Base-by-base conservation (phyloP, 805 yeast species). In the Babjeviella inositovora region DNA sequence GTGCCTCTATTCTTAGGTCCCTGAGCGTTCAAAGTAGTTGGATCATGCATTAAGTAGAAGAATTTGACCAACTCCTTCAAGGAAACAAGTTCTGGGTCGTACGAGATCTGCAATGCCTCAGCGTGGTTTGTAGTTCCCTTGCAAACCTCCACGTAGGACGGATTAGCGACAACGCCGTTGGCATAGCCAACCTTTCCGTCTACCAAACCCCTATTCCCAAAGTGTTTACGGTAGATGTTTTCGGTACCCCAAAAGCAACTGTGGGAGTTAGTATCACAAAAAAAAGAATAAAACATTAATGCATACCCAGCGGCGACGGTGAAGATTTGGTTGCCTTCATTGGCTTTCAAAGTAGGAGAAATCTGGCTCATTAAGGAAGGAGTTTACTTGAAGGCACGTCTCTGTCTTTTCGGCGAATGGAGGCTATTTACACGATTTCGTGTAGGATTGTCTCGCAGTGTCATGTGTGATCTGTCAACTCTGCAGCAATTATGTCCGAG, bases 161-260 rank as follows among this genome's bases (percentile, higher is more conserved):
- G 82, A 19, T 47, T 38, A 1, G 34, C 22, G 2, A 54, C 49
- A 11, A 34, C 29, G 7, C 97, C 97, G 32, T 90, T 92, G 21
- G 93, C 79, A 46, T 73, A 90, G 3, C 98, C 98, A 8, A 87
- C 97, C 41, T 68, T 70, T 20, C 72, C 58, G 41, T 80, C 95
- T 7, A 73, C 41, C 11, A 87, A 46, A 15, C 81, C 82, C 39
- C 63, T 70, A 24, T 49, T 57, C 10, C 57, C 63, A 38, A 68
- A 77, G 32, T 77, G 62, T 43, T 77, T 80, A 32, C 74, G 53
- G 53, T 66, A 84, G 13, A 85, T 70, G 34, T 74, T 77, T 38
- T 87, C 96, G 8, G 76, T 82, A 11, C 92, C 92, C 93, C 93
- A 79, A 51, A 76, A 79, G 39, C 93, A 79, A 3, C 72, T 73